Evolutionary conservation across 495 filamentous ascomycete genomes (phyloP), one percentile per base, ranked within the genome.

Genomic region (Penicillium ucsense): DNA sequence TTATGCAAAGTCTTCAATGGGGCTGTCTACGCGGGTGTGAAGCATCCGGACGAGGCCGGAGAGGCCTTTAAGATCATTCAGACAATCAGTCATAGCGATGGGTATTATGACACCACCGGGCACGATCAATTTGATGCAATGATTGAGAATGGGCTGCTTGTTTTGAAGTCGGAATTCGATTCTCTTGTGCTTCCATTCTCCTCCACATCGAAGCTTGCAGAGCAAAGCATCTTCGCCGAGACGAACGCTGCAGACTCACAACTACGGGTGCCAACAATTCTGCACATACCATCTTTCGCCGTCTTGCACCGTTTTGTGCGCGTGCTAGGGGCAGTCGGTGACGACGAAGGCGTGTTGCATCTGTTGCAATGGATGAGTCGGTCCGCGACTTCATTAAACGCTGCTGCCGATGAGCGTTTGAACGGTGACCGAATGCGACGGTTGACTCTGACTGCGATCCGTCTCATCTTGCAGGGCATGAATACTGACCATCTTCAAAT

Each of bases 351-450:
- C 4, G 54, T 82, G 30, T 45, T 78, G 8, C 66, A 66, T 39
- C 53, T 80, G 20, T 55, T 81, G 20, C 55, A 64, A 31, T 81
- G 78, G 78, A 80, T 82, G 74, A 68, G 65, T 30, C 56, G 54
- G 12, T 68, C 60, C 41, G 59, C 65, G 11, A 42, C 54, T 27
- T 53, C 60, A 7, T 52, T 78, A 8, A 62, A 66, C 9, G 63
- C 68, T 41, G 41, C 56, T 31, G 59, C 68, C 30, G 65, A 72
- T 27, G 66, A 73, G 46, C 55, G 52, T 9, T 27, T 54, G 20
- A 76, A 73, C 42, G 77, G 78, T 1, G 54, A 58, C 37, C 52
- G 43, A 32, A 62, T 72, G 58, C 62, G 76, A 60, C 68, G 75
- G 36, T 67, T 65, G 29, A 73, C 70, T 9, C 37, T 83, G 29